Evolutionary conservation across 163 green algal genomes (phyloP).

Genomic region (Chloromonas sp.): DNA sequence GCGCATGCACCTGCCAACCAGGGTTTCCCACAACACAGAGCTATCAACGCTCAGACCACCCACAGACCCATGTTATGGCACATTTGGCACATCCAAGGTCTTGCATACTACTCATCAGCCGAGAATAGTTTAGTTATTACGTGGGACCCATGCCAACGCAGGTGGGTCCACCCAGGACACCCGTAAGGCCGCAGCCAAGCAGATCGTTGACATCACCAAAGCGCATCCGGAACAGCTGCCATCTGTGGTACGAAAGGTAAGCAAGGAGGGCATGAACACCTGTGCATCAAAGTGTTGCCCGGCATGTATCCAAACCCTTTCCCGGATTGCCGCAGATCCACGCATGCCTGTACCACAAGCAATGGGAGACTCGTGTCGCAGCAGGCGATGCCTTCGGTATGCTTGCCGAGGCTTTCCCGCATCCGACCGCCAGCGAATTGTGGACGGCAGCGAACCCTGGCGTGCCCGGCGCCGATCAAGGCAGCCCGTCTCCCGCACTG

Average conservation of each 20-base stretch:
- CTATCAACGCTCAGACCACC: no score
- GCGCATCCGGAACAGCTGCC: constrained; percentile 69
- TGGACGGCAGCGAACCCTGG: background rate
- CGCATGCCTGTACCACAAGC: constrained; percentile 46
- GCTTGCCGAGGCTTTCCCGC: constrained; percentile 63
- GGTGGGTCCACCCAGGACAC: constrained; percentile 56
- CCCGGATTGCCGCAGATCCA: constrained; percentile 34
- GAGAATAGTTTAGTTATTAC: background rate
- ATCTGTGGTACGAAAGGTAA: constrained; percentile 57
- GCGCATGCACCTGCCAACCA: background rate
- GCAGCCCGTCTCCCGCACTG: background rate
- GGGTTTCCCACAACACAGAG: no score
- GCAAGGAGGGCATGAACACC: background rate
- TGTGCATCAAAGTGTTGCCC: background rate
- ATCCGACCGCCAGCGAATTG: constrained; percentile 45
- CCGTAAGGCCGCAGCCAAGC: constrained; percentile 62
- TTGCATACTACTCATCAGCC: no score
- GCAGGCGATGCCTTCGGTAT: constrained; percentile 63
- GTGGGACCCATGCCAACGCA: constrained; percentile 19
- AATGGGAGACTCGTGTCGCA: constrained; percentile 72
- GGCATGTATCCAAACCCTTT: no score
- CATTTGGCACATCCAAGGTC: no score
- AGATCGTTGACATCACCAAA: constrained; percentile 65
- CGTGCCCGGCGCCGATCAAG: background rate
- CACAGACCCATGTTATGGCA: no score